Conservation (phyloP, 2,329 filamentous ascomycete species). For the Blumeria graminis region DNA sequence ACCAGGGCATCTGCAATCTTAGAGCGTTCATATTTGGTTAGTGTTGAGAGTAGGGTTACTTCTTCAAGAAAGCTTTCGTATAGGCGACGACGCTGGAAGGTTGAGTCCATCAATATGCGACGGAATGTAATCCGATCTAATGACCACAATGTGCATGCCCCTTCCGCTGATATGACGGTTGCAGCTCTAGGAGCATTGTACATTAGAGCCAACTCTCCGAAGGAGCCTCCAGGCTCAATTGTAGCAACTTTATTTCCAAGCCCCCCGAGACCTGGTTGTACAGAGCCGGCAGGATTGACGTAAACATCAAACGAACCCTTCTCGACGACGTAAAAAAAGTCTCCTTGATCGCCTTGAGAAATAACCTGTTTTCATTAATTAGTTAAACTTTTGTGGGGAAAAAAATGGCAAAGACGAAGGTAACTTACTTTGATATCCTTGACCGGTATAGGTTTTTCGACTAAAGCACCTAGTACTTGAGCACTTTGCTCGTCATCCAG, state of each 20-base stretch:
- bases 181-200: constrained; percentile 94
- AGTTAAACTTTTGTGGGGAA: background rate
- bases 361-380: constrained; percentile 41
- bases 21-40: constrained; percentile 80
- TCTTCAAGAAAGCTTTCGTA: constrained; percentile 94
- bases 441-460: constrained; percentile 86
- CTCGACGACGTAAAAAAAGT: constrained; percentile 96
- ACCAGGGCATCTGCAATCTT: constrained; percentile 96
- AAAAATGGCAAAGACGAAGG: background rate
- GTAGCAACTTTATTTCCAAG: constrained; percentile 61
- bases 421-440: constrained; percentile 45
- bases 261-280: constrained; percentile 60
- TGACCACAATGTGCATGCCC: constrained; percentile 68
- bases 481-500: constrained; percentile 79
- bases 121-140: constrained; percentile 91
- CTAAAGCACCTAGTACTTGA: constrained; percentile 70
- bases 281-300: constrained; percentile 52
- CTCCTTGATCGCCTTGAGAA: constrained; percentile 79
- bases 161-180: constrained; percentile 66
- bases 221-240: constrained; percentile 74
- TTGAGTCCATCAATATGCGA: constrained; percentile 93
- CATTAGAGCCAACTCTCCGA: constrained; percentile 93
- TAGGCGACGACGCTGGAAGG: constrained; percentile 85
- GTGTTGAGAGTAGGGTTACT: constrained; percentile 57
- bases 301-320: constrained; percentile 76